Percentiles rank a stretch among this genome's conserved stretches.
Conservation (phyloP, 805 yeast species). For the Barnettozyma sp. region DNA sequence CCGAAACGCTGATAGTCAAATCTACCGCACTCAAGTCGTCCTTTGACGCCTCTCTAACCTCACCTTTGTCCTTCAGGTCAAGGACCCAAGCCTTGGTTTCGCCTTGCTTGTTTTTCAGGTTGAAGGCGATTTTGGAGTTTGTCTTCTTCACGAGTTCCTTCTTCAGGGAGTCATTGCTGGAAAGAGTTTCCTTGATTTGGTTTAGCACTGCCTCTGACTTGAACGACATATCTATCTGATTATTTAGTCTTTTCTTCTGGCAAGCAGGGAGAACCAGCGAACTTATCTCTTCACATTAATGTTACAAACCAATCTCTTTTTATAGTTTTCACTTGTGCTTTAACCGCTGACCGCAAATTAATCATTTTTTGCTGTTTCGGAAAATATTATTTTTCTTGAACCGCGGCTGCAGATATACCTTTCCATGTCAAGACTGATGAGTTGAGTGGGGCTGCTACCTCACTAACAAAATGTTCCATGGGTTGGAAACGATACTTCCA, state of each 20-base stretch:
- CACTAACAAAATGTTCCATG: slow-evolving; percentile 1
- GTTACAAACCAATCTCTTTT: no score
- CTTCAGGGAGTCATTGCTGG: slow-evolving; percentile 13
- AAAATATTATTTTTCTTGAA: slow-evolving; percentile 1
- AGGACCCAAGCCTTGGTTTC: slow-evolving; percentile 57
- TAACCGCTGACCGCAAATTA: background rate
- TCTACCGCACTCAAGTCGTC: slow-evolving; percentile 46
- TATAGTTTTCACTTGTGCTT: slow-evolving; percentile 1
- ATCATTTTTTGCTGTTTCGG: background rate
- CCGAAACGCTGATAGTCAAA: slow-evolving; percentile 57
- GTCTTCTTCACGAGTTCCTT: slow-evolving; percentile 31
- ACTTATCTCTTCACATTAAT: no score
- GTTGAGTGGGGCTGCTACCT: background rate
- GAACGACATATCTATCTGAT: slow-evolving; percentile 40
- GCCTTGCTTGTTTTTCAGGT: slow-evolving; percentile 51
- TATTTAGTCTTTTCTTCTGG: no score
- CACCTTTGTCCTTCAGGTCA: slow-evolving; percentile 59
- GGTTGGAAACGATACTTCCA: background rate
- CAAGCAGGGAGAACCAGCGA: no score
- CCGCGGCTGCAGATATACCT: slow-evolving; percentile 2
- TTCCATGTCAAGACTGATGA: background rate
- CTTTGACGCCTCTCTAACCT: slow-evolving; percentile 32
- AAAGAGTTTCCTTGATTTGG: slow-evolving; percentile 18
- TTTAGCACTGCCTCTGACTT: slow-evolving; percentile 22
- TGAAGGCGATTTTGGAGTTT: slow-evolving; percentile 58